A percentile compares a stretch with the other conserved stretches of the same genome.
Evolutionary conservation across 345 rosid genomes (phyloP).

Genomic region (Jatropha curcas): DNA sequence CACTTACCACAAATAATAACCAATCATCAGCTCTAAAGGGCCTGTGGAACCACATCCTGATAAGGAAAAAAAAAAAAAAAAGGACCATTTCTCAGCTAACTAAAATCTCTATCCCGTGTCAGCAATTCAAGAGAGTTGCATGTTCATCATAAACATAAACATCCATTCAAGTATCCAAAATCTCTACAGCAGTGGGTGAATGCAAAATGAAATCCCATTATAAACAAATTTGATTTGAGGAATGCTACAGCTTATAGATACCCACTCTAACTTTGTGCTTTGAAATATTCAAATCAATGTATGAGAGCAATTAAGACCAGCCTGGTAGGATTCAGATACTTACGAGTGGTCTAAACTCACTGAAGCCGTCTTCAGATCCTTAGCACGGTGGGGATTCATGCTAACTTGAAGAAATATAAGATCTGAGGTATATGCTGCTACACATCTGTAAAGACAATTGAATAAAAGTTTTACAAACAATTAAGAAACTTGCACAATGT

Average conservation of each 20-base stretch:
- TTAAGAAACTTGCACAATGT: neutral
- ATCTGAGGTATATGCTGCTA: constrained; percentile 89
- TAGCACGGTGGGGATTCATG: constrained; percentile 82
- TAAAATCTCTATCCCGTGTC: neutral
- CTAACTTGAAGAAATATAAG: constrained; percentile 69
- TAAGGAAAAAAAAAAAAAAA: neutral
- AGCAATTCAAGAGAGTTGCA: neutral
- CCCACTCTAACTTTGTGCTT: neutral
- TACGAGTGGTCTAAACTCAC: constrained; percentile 97
- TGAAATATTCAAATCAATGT: neutral
- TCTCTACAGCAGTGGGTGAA: neutral
- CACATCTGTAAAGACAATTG: constrained; percentile 63
- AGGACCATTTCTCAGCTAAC: neutral
- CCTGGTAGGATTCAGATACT: constrained; percentile 25
- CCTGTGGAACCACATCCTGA: constrained; percentile 95
- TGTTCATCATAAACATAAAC: neutral
- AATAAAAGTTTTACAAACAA: neutral
- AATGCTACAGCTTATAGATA: neutral
- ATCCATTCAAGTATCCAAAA: neutral
- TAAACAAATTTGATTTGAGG: neutral
- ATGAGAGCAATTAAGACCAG: neutral
- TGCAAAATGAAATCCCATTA: neutral
- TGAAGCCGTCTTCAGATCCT: constrained; percentile 54
- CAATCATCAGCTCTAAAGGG: constrained; percentile 89
- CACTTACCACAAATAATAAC: constrained; percentile 75